phyloP scores from a whole-genome alignment of 495 filamentous ascomycete species.

The Penicillium bovifimosum region DNA sequence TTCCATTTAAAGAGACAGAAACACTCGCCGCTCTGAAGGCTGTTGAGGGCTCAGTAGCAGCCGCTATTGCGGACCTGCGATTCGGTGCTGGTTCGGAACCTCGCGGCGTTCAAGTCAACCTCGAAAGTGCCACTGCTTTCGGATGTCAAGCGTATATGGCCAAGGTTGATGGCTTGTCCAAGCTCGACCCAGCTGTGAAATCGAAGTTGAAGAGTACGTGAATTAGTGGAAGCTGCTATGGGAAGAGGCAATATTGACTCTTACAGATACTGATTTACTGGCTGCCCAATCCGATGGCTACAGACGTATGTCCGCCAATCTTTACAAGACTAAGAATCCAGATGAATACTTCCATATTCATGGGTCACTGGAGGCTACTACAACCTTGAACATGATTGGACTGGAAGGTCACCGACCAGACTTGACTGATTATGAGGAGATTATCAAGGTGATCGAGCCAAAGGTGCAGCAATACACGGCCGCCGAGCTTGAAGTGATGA shows the following conservation, averaged over 20 bases:
- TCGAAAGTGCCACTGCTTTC: conserved; percentile 62
- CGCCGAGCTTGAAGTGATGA: conserved; percentile 60
- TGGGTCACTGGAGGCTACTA: conserved; percentile 66
- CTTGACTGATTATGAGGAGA: conserved; percentile 59
- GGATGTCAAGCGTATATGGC: conserved; percentile 68
- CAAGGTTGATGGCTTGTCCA: conserved; percentile 63
- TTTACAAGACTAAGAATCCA: conserved; percentile 62
- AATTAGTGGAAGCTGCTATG: background rate
- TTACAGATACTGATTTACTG: conserved; percentile 62
- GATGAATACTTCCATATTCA: conserved; percentile 73
- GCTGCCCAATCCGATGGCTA: conserved; percentile 67
- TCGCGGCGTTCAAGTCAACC: conserved; percentile 50
- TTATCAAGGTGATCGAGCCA: conserved; percentile 61
- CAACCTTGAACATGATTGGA: conserved; percentile 66
- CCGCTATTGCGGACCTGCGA: conserved; percentile 56
- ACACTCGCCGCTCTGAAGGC: conserved; percentile 62
- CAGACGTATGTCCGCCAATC: conserved; percentile 66
- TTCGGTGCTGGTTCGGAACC: conserved; percentile 32
- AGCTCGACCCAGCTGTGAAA: conserved; percentile 55
- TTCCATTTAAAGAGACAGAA: conserved; percentile 67
- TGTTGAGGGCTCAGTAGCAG: conserved; percentile 61
- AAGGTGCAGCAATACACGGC: conserved; percentile 59
- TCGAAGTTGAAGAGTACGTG: conserved; percentile 56
- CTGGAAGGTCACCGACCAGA: conserved; percentile 57
- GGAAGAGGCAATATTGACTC: conserved; percentile 14